phyloP scores from a whole-genome alignment of 2,329 filamentous ascomycete genomes.

The Diaporthe sp. region DNA sequence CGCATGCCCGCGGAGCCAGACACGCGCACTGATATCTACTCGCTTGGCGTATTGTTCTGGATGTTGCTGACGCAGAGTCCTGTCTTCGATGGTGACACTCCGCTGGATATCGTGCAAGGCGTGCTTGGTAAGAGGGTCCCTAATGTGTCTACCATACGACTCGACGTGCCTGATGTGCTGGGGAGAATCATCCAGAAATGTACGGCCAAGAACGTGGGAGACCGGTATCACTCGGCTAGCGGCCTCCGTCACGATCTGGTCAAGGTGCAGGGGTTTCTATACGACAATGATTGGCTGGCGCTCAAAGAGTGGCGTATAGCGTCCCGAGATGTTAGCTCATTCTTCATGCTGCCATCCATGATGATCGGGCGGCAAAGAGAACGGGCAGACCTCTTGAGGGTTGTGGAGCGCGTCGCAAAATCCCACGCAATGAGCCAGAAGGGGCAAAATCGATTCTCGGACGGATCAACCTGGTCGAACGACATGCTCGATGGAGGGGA shows the following conservation, averaged over 20 bases:
- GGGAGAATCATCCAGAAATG: slow-evolving; percentile 90
- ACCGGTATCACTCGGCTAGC: slow-evolving; percentile 90
- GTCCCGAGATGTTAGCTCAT: slow-evolving; percentile 89
- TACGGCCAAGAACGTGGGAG: slow-evolving; percentile 88
- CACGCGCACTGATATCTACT: slow-evolving; percentile 93
- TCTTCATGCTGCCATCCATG: slow-evolving; percentile 85
- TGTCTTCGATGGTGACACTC: slow-evolving; percentile 83
- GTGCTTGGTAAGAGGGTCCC: slow-evolving; percentile 85
- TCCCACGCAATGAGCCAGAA: slow-evolving; percentile 68
- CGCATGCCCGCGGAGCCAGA: slow-evolving; percentile 94
- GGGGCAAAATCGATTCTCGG: slow-evolving; percentile 63
- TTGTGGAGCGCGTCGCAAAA: slow-evolving; percentile 83
- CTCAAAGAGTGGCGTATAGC: slow-evolving; percentile 83
- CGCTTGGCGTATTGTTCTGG: slow-evolving; percentile 91
- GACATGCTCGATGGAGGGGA: slow-evolving; percentile 64
- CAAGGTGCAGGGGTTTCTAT: slow-evolving; percentile 80
- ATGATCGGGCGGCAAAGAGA: slow-evolving; percentile 87
- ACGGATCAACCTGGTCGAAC: slow-evolving; percentile 67
- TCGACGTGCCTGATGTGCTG: slow-evolving; percentile 87
- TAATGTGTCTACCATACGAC: slow-evolving; percentile 79
- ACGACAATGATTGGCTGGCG: slow-evolving; percentile 78
- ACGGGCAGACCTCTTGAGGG: slow-evolving; percentile 75
- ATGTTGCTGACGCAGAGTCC: slow-evolving; percentile 83
- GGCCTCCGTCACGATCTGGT: slow-evolving; percentile 86
- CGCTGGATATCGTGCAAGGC: slow-evolving; percentile 92